Percentiles rank a stretch among this genome's conserved stretches.
These are phyloP conservation scores for Talaromyces adpressus DNA, from an alignment of 495 filamentous ascomycete species.

Conservation along the genomic window DNA sequence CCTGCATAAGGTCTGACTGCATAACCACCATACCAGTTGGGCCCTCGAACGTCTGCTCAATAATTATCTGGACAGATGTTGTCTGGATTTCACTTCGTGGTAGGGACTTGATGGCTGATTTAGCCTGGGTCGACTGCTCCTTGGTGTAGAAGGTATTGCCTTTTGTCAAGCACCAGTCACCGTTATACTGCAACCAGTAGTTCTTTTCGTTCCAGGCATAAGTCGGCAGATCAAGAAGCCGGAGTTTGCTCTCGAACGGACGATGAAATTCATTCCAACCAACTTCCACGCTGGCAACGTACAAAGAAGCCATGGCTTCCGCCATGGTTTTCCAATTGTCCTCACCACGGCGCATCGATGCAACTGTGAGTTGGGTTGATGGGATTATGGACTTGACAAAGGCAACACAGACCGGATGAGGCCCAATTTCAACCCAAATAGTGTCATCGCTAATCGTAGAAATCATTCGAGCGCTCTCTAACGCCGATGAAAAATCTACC, in stretches of 20 bases:
- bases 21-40: constrained; percentile 15
- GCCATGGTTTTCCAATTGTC: constrained; percentile 50
- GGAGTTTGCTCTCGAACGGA: constrained; percentile 44
- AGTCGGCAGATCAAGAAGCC: constrained; percentile 53
- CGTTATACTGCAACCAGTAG: constrained; percentile 37
- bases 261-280: constrained; percentile 63
- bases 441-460: constrained; percentile 14
- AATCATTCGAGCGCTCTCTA: constrained; percentile 14
- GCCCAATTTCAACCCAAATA: constrained; percentile 34
- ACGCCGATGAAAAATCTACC: constrained; percentile 22
- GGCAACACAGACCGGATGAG: constrained; percentile 26
- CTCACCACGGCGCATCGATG: constrained; percentile 34
- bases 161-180: constrained; percentile 28
- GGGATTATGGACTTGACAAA: constrained; percentile 19
- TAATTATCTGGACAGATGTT: constrained; percentile 18
- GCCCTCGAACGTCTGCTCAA: constrained; percentile 15
- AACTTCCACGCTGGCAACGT: constrained; percentile 49
- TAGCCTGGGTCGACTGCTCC: too few relatives aligned
- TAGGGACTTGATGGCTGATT: too few relatives aligned
- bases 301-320: constrained; percentile 43
- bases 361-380: constrained; percentile 27
- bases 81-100: constrained; percentile 11
- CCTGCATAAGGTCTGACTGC: constrained; percentile 26
- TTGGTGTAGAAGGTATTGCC: constrained; percentile 18
- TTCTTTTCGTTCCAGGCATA: constrained; percentile 45